Base-by-base conservation (phyloP, 108 stramenopile species). In the Pseudonitzschia multiseries region DNA sequence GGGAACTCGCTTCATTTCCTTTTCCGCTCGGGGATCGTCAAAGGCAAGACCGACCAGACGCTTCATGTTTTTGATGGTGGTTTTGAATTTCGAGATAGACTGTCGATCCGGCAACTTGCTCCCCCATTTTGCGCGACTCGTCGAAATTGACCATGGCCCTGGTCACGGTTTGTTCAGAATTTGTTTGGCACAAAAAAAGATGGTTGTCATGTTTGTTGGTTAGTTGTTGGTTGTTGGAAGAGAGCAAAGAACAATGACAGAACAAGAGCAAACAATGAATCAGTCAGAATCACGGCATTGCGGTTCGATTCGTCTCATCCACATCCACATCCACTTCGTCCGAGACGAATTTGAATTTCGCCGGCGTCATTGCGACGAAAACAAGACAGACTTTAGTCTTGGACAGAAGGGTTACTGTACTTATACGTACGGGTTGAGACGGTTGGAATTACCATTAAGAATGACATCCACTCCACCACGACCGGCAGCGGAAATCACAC, bases 401-500 rank as follows among this genome's bases (percentile, higher is more conserved):
- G n/a, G 9, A 26, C n/a, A 2, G 15, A 67, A 17, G 62, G 42
- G 61, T 64, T 31, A 96, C n/a, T n/a, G n/a, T n/a, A n/a, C n/a
- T n/a, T n/a, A n/a, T n/a, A n/a, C 90, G 87, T 85, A 94, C 84
- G 96, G 94, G 79, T 97, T 99, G 65, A 93, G 93, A 57, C 99
- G 92, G 76, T 98, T 96, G 65, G 92, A 94, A 72, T 86, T 94
- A 64, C 97, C 99, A 88, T 99, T 99, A 48, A 99, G 89, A 81
- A 98, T 90, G 40, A 98, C 97, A 79, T 98, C 97, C 31, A 98
- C 96, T 43, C 98, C 98, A 56, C 99, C 97, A 43, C 96, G 83
- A 31, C 93, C 97, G 2, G 97, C 98, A 59, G 96, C 91, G 27
- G 96, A 96, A 69, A 99, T 95, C 24, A 96, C 84, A 70, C 89